Percentiles rank a stretch among this genome's conserved stretches.
These are phyloP conservation scores for Paecilomyces sp. DNA, from an alignment of 2,329 filamentous ascomycete species.

Conservation along the genomic window DNA sequence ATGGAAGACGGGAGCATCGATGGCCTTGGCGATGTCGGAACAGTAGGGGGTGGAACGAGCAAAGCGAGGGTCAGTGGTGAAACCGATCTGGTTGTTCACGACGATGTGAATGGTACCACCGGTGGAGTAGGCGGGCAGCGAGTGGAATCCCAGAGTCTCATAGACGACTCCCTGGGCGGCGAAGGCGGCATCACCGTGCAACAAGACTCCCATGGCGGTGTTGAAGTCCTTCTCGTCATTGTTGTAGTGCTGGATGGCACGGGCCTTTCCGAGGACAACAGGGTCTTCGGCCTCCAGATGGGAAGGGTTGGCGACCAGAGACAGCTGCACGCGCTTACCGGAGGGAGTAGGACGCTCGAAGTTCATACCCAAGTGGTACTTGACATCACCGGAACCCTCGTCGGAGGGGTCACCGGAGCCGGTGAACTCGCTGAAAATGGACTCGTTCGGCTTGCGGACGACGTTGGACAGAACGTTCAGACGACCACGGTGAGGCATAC, in stretches of 20 bases:
- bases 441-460: slow-evolving; percentile 97
- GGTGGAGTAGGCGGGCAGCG: slow-evolving; percentile 90
- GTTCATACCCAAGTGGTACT: slow-evolving; percentile 99
- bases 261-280: slow-evolving; percentile 93
- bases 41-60: slow-evolving; percentile 97
- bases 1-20: slow-evolving; percentile 97
- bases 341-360: slow-evolving; percentile 97
- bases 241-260: slow-evolving; percentile 98
- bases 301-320: slow-evolving; percentile 94
- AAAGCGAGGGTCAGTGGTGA: slow-evolving; percentile 97
- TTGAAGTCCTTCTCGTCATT: slow-evolving; percentile 84
- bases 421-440: slow-evolving; percentile 97
- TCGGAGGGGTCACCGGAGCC: slow-evolving; percentile 81
- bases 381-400: slow-evolving; percentile 96
- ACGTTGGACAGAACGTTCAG: slow-evolving; percentile 98
- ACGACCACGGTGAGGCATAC: slow-evolving; percentile 98
- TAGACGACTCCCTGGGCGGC: slow-evolving; percentile 96
- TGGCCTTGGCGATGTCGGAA: slow-evolving; percentile 97
- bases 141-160: slow-evolving; percentile 96
- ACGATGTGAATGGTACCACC: slow-evolving; percentile 95
- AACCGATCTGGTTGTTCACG: slow-evolving; percentile 99
- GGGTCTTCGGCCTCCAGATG: slow-evolving; percentile 98
- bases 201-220: slow-evolving; percentile 88
- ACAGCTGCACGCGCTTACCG: slow-evolving; percentile 98
- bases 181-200: slow-evolving; percentile 96